Percentiles rank a stretch among this genome's conserved stretches.
phyloP scores from a whole-genome alignment of 768 basidiomycete genomes.

The Podaxis carcinomalis region DNA sequence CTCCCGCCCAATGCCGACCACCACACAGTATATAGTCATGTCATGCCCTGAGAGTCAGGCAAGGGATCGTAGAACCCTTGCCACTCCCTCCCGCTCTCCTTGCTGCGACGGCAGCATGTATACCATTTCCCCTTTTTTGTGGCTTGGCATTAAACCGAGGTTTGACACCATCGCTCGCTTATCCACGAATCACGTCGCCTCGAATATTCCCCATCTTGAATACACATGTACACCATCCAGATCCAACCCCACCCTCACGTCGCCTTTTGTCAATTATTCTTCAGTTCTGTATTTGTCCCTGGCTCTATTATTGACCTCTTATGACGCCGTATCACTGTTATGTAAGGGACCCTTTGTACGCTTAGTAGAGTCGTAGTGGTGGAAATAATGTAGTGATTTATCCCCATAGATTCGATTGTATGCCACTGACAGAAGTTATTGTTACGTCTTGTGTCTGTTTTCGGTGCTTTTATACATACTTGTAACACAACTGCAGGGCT shows the following conservation, averaged over 20 bases:
- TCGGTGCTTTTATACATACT: no score
- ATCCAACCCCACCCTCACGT: neutral
- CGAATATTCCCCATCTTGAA: conserved; percentile 4
- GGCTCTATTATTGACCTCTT: neutral
- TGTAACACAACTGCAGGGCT: no score
- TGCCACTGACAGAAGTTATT: no score
- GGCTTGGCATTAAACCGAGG: neutral
- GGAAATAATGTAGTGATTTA: neutral
- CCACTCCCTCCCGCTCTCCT: conserved; percentile 5
- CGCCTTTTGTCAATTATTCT: neutral
- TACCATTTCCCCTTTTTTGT: neutral
- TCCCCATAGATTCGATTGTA: neutral
- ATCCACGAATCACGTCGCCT: neutral
- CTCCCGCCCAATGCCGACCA: conserved; percentile 41
- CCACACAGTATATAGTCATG: conserved; percentile 52
- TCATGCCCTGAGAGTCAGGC: conserved; percentile 41
- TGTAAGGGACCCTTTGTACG: conserved; percentile 4
- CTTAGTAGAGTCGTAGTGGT: conserved; percentile 4
- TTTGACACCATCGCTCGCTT: conserved; percentile 1
- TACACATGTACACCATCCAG: conserved; percentile 8
- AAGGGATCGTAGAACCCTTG: conserved; percentile 9
- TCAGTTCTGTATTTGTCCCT: neutral
- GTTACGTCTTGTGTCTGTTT: no score
- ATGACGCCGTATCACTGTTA: conserved; percentile 6
- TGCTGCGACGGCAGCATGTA: neutral